Evolutionary conservation across 106 monocot species (phyloP), one percentile per base, ranked within the genome.

Genomic region (Xerophyta viscosa): DNA sequence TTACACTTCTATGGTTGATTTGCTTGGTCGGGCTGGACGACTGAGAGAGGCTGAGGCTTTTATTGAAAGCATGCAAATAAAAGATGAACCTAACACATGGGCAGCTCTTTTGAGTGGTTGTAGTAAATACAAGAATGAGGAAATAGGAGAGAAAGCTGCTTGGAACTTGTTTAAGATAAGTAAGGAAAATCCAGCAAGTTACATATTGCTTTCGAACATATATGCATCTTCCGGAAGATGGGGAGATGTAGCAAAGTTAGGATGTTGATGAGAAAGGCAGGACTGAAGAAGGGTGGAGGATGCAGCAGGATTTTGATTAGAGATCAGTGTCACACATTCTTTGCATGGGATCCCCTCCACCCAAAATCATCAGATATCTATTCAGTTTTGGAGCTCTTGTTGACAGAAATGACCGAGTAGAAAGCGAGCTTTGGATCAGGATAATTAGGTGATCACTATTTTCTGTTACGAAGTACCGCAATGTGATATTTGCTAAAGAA

Each of bases 91-190:
- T 37, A 65, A 60, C 31, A 33, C 68, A 1, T 84, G 84, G 84
- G 75, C 68, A 37, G 67, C 75, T 48, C 67, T 81, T 7, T 50
- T 81, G 52, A 81, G 80, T 54, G 70, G 63, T 5, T 84, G 79
- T 37, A 58, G 48, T 27, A 63, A 41, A 23, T 57, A 64, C 17
- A 52, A 33, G 18, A 61, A 79, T 23, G 65, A 54, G 28, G 74
- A 60, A 4, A 65, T 79, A 20, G 80, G 69, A 0, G 72, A 80
- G 65, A 72, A 66, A 54, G 79, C 71, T 41, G 75, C 71, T 8
- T 60, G 41, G 52, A 73, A 62, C 49, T 18, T 79, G 13, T 39
- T 52, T 4, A 63, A 64, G 31, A 41, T 70, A 33, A 69, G 69
- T n/a, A 67, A 60, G 60, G 53, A 47, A 33, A 65, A 60, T 30